phyloP scores from a whole-genome alignment of 139 green algal genomes.

The Deuterostichococcus epilithicus region DNA sequence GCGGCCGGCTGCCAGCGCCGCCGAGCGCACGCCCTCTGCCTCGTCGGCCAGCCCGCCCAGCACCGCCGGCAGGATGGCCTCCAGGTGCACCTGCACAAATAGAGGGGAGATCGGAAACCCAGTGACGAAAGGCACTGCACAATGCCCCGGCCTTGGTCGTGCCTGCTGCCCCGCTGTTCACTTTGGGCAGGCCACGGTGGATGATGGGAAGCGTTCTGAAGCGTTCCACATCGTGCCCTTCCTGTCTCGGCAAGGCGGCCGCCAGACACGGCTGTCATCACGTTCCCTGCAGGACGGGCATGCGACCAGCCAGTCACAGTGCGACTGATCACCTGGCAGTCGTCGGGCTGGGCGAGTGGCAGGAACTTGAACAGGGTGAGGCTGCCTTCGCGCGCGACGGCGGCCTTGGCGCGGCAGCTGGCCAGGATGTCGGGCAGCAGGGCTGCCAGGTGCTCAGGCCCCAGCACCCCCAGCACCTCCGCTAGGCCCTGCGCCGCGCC shows the following conservation, averaged over 20 bases:
- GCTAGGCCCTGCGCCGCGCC: slow-evolving; percentile 77
- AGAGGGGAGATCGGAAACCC: not conserved
- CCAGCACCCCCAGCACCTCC: slow-evolving; percentile 86
- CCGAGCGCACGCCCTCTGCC: slow-evolving; percentile 87
- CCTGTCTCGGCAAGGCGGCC: too few species aligned
- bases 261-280: too few species aligned
- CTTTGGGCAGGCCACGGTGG: slow-evolving; percentile 31
- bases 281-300: too few species aligned
- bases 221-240: too few species aligned
- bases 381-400: slow-evolving; percentile 80
- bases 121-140: not conserved
- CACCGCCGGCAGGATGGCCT: slow-evolving; percentile 75
- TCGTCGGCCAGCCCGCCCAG: slow-evolving; percentile 93
- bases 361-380: slow-evolving; percentile 85
- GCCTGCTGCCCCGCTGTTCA: slow-evolving; percentile 3
- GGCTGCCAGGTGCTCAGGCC: slow-evolving; percentile 60
- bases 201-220: slow-evolving; percentile 14
- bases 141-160: not conserved
- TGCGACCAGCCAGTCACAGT: not conserved
- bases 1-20: slow-evolving; percentile 73
- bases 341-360: slow-evolving; percentile 34
- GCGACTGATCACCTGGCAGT: slow-evolving; percentile 32
- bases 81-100: slow-evolving; percentile 61
- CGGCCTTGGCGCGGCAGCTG: slow-evolving; percentile 37
- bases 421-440: slow-evolving; percentile 84